Percentiles rank a stretch among this genome's conserved stretches.
Evolutionary conservation across 257 asterid species (phyloP).

Genomic region (Cynanchum wilfordii): DNA sequence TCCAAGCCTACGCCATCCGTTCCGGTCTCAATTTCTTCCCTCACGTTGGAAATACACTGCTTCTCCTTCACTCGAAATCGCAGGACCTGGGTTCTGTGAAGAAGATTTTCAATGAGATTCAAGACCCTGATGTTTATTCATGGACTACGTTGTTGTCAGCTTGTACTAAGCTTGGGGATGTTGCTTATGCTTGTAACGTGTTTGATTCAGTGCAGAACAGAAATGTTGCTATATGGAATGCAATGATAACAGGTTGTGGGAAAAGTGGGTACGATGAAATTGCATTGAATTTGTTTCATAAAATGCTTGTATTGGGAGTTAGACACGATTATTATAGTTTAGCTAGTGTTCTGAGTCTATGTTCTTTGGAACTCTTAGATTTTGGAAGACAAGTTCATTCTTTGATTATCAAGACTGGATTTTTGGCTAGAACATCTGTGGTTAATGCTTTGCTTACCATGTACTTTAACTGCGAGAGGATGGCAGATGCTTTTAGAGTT

Average conservation of each 20-base stretch:
- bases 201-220: conserved; percentile 57
- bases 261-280: conserved; percentile 37
- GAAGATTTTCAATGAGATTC: conserved; percentile 48
- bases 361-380: conserved; percentile 38
- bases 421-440: conserved; percentile 52
- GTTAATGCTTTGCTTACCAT: conserved; percentile 65
- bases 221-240: conserved; percentile 74
- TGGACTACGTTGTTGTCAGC: conserved; percentile 70
- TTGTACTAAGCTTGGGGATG: conserved; percentile 58
- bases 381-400: conserved; percentile 71
- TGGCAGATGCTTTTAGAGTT: conserved; percentile 40
- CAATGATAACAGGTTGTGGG: conserved; percentile 74
- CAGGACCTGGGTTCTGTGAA: conserved; percentile 48
- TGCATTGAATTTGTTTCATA: conserved; percentile 45
- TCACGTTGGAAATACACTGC: conserved; percentile 63
- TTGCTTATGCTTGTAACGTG: conserved; percentile 45
- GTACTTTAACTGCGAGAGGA: conserved; percentile 52
- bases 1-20: conserved; percentile 51
- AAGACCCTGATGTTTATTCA: conserved; percentile 67
- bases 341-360: conserved; percentile 71
- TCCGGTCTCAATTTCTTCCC: conserved; percentile 46
- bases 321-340: conserved; percentile 59
- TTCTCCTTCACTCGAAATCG: conserved; percentile 57
- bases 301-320: conserved; percentile 57
- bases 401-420: conserved; percentile 56